Percentiles rank a stretch among this genome's conserved stretches.
Conservation (phyloP, 257 asterid species). For the Parsonsia alboflavescens region DNA sequence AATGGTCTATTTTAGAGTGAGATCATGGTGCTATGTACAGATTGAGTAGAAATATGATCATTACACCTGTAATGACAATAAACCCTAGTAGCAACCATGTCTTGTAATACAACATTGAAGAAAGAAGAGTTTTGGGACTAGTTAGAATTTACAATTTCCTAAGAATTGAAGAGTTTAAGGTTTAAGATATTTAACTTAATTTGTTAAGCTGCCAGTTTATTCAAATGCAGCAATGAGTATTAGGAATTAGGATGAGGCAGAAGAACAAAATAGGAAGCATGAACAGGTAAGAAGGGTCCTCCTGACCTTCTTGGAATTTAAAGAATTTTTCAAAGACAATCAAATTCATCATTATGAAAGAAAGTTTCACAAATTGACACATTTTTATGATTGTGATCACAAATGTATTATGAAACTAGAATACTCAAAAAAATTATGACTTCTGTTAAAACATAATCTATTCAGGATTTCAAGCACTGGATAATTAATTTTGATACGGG, state of each 20-base stretch:
- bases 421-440: background rate
- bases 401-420: background rate
- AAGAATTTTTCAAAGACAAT: background rate
- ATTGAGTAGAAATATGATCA: background rate
- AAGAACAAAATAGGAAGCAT: background rate
- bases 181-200: background rate
- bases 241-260: background rate
- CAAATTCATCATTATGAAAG: background rate
- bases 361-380: background rate
- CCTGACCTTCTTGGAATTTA: background rate
- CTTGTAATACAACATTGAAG: background rate
- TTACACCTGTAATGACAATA: background rate
- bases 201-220: background rate
- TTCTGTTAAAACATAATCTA: background rate
- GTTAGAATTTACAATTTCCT: background rate
- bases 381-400: background rate
- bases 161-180: background rate
- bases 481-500: background rate
- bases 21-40: background rate
- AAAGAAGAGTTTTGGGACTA: background rate
- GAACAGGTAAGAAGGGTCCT: conserved; percentile 3
- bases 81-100: background rate
- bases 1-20: conserved; percentile 2
- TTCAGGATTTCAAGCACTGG: conserved; percentile 4
- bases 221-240: background rate